Evolutionary conservation across 306 rosid genomes (phyloP), one percentile per base, ranked within the genome.

Genomic region (Abrus pulchellus): DNA sequence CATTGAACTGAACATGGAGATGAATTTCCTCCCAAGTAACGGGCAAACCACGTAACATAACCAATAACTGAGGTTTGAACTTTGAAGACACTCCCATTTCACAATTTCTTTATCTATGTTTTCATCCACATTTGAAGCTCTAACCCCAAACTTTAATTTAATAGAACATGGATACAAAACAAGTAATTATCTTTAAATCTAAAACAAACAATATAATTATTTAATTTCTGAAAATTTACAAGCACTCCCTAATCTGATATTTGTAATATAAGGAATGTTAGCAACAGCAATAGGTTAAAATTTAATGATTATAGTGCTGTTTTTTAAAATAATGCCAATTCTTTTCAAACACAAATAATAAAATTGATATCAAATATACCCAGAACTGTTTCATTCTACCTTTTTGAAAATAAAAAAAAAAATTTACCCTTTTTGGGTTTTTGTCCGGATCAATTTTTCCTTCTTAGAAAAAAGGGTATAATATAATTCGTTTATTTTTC

Each of bases 1-100:
- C 50, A 38, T 40, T 38, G 50, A 64, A 38, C 5, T 38, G 11
- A 65, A 66, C 53, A 41, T 66, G n/a, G n/a, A n/a, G 34, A 20
- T 66, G 72, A 66, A 66, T 66, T 66, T 66, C 33, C 34, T 9
- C 72, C 53, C 34, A 66, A 66, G 73, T 27, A 41, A 66, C 4
- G 68, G 7, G 7, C 28, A 52, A 52, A 7, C 28, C 1, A 48
- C n/a, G 53, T 20, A 47, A 4, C 52, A 47, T 47, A 1, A 3
- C 12, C 13, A 34, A 20, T 6, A 1, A 0, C 29, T 57, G 34
- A 57, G 3, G 12, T 59, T 62, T 12, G 47, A 62, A 36, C 47
- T 62, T 62, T 13, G 44, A 62, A 62, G 68, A 6, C 68, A 62
- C 68, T 30, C 66, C 8, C 7, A 5, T 27, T 56, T 59, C 1